Conservation (phyloP, 192 early-diverging fungal genomes). For the Cladochytrium replicatum region DNA sequence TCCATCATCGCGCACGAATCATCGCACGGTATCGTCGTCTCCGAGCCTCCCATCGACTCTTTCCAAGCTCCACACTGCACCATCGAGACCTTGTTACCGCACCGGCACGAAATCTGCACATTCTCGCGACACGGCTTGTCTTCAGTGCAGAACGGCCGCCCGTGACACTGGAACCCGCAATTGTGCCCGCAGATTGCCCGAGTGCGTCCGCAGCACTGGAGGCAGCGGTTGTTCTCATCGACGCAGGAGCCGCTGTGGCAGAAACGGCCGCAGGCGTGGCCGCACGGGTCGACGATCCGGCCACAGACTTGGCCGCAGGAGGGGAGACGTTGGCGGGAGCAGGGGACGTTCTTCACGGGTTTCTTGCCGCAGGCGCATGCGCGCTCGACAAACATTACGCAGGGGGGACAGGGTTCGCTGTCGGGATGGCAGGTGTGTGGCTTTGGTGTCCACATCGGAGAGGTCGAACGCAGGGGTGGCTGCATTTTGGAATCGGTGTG, state of each 20-base stretch:
- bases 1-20: slow-evolving; percentile 67
- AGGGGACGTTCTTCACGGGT: slow-evolving; percentile 68
- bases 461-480: slow-evolving; percentile 57
- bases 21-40: slow-evolving; percentile 59
- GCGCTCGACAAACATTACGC: slow-evolving; percentile 67
- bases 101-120: slow-evolving; percentile 59
- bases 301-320: slow-evolving; percentile 65
- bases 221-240: slow-evolving; percentile 47
- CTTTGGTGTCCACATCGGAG: slow-evolving; percentile 71
- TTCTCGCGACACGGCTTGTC: slow-evolving; percentile 52
- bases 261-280: slow-evolving; percentile 67
- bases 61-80: slow-evolving; percentile 57
- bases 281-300: slow-evolving; percentile 46
- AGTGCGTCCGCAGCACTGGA: slow-evolving; percentile 60
- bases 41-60: slow-evolving; percentile 23
- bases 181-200: slow-evolving; percentile 75
- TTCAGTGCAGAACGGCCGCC: slow-evolving; percentile 63
- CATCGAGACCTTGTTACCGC: slow-evolving; percentile 55
- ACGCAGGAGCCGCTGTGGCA: slow-evolving; percentile 75
- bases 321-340: slow-evolving; percentile 58
- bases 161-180: slow-evolving; percentile 69
- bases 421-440: slow-evolving; percentile 81
- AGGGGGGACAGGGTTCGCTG: slow-evolving; percentile 80
- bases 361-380: slow-evolving; percentile 62
- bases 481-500: slow-evolving; percentile 62